Base-by-base conservation (phyloP, 441 rosid genomes). In the Hypseocharis bilobata region DNA sequence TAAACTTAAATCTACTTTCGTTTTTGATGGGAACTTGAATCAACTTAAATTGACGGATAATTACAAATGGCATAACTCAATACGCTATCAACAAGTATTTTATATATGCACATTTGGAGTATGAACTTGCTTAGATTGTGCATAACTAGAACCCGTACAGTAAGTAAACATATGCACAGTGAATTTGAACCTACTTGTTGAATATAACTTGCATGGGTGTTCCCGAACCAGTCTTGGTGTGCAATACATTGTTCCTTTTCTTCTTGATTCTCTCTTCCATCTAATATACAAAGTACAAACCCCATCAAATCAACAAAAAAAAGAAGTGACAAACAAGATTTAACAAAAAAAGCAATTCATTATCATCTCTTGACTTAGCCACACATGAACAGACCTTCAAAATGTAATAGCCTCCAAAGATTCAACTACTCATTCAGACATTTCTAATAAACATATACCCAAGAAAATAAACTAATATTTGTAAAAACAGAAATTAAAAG, bases 251-350 rank as follows among this genome's bases (percentile, higher is more conserved):
- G 81, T 82, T 76, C 78, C 92, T 85, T 74, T 88, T 92, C 73
- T 66, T 87, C 83, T 85, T 84, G 80, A 89, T 70, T 70, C 98
- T 88, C 61, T 88, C 90, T 74, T 86, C 91, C 94, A 92, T 83
- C 98, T 92, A 75, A 58, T 65, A 64, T 30, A 19, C 68, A 71
- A 45, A n/a, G n/a, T n/a, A n/a, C 19, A 23, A 66, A 22, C 30
- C 19, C 65, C 67, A 42, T 66, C 62, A 69, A 57, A 1, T 13
- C 23, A 30, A 51, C 14, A 20, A 22, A 11, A 16, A 44, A 2
- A 3, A 3, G 23, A 20, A 59, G 23, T 19, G 16, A 60, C 32
- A 38, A n/a, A 26, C 19, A 44, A 22, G 17, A 17, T 7, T 1
- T 6, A 32, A 22, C 10, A 32, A 23, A 3, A 47, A 52, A 25